Conservation (phyloP, 2,329 filamentous ascomycete species). For the Sporothrix dimorphospora region DNA sequence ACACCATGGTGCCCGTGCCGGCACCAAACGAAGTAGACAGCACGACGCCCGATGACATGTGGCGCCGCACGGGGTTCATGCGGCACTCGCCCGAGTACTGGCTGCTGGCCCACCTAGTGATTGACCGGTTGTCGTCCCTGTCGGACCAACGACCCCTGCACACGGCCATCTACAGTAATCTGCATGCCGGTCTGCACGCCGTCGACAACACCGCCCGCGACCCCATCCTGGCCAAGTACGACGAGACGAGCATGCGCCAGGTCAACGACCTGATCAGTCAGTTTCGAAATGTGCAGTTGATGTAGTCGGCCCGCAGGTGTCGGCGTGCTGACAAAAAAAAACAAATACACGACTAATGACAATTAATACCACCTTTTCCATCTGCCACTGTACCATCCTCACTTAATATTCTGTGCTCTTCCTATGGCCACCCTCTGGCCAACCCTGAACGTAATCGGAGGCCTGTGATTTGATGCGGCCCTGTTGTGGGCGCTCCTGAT, state of each 20-base stretch:
- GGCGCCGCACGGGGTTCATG: conserved; percentile 25
- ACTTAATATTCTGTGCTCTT: neutral
- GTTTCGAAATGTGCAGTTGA: conserved; percentile 14
- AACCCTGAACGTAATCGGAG: too few species aligned
- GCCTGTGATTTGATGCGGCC: too few species aligned
- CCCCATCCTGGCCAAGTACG: conserved; percentile 23
- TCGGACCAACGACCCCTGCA: neutral
- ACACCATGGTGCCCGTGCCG: conserved; percentile 11
- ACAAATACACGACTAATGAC: neutral
- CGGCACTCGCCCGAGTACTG: conserved; percentile 27
- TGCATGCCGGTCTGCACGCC: neutral
- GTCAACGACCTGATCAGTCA: conserved; percentile 23
- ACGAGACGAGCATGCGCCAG: conserved; percentile 28
- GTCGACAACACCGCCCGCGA: neutral
- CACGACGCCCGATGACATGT: conserved; percentile 17
- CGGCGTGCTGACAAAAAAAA: neutral
- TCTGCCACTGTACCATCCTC: neutral
- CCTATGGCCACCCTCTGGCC: too few species aligned
- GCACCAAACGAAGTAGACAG: neutral
- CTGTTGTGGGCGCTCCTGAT: too few species aligned
- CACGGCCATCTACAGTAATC: neutral
- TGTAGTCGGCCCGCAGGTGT: neutral
- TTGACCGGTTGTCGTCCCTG: neutral
- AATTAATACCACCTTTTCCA: neutral
- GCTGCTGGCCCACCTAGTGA: conserved; percentile 24